Conservation (phyloP, 192 early-diverging fungal genomes). For the Coemansia sp. region DNA sequence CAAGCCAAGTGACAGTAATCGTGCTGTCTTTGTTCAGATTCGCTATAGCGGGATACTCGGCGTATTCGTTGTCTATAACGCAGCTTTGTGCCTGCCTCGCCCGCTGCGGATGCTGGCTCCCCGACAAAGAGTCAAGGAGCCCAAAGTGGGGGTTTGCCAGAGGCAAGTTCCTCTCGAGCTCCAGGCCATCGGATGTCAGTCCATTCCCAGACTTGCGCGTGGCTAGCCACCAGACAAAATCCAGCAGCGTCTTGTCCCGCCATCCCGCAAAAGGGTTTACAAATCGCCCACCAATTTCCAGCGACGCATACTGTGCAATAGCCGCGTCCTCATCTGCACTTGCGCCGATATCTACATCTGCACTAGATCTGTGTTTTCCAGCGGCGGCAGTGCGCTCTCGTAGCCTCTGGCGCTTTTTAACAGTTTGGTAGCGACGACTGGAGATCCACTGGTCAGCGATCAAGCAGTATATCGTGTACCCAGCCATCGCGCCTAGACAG, state of each 20-base stretch:
- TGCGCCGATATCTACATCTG: not conserved
- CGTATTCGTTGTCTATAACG: slow-evolving; percentile 4
- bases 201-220: slow-evolving; percentile 46
- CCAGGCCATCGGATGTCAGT: slow-evolving; percentile 16
- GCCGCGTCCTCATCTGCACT: not conserved
- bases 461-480: slow-evolving; percentile 32
- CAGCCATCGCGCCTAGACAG: slow-evolving; percentile 43
- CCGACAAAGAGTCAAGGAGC: slow-evolving; percentile 22
- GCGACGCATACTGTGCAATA: slow-evolving; percentile 13
- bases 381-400: not conserved
- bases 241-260: slow-evolving; percentile 54
- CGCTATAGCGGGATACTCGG: slow-evolving; percentile 8
- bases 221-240: slow-evolving; percentile 47
- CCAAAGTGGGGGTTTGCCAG: slow-evolving; percentile 30
- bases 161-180: slow-evolving; percentile 30
- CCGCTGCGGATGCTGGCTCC: not conserved
- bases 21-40: slow-evolving; percentile 11
- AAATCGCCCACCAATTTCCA: slow-evolving; percentile 46
- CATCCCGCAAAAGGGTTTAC: slow-evolving; percentile 52
- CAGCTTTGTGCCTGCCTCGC: not conserved
- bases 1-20: slow-evolving; percentile 57
- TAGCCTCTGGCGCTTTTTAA: slow-evolving; percentile 16
- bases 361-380: not conserved
- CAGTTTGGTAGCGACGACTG: slow-evolving; percentile 15
- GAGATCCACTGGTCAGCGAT: slow-evolving; percentile 40